Base-by-base conservation (phyloP, 257 asterid species). In the Capsicum baccatum region DNA sequence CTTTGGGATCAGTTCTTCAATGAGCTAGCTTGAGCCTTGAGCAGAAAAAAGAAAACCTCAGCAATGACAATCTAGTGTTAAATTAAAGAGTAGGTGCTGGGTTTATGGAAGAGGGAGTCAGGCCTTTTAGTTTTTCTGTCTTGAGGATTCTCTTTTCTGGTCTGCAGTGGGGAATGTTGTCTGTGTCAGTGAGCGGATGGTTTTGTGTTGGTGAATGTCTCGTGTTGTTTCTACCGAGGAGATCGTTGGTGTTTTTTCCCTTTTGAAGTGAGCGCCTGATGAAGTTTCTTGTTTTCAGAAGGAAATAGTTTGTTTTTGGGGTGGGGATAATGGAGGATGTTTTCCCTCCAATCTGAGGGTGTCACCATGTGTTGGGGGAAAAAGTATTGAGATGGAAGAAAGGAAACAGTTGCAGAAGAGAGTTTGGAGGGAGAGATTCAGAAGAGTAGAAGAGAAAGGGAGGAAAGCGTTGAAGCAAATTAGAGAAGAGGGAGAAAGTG, bases 401-500 rank as follows among this genome's bases (percentile, higher is more conserved):
- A 73, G 59, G 79, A 47, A 73, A 47, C 16, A 73, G 79, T 9
- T n/a, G 59, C 80, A 11, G 58, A 47, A 73, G 58, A 73, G 37
- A 73, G n/a, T 47, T 47, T 47, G 11, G 79, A 47, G 80, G 50
- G 56, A 69, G 80, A 73, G 58, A 11, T 73, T n/a, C 35, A 17
- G 55, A 63, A 63, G 54, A 12, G 55, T 9, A 42, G 26, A 42
- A 69, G 79, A 69, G 79, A 37, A 13, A 19, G 74, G n/a, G 78
- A 68, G 78, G 78, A 68, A 68, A 68, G 78, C 39, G 33, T 39
- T 42, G 55, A 16, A 69, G 79, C 54, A 69, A 47, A 71, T 47
- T 71, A 71, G 80, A 71, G 11, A 10, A 42, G 79, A 47, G 79
- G 79, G 79, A 44, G 56, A 66, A 33, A 69, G 56, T 8, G 79